These are phyloP conservation scores for Pseudotulostoma volvatum DNA, from an alignment of 495 filamentous ascomycete species.

Conservation along the genomic window DNA sequence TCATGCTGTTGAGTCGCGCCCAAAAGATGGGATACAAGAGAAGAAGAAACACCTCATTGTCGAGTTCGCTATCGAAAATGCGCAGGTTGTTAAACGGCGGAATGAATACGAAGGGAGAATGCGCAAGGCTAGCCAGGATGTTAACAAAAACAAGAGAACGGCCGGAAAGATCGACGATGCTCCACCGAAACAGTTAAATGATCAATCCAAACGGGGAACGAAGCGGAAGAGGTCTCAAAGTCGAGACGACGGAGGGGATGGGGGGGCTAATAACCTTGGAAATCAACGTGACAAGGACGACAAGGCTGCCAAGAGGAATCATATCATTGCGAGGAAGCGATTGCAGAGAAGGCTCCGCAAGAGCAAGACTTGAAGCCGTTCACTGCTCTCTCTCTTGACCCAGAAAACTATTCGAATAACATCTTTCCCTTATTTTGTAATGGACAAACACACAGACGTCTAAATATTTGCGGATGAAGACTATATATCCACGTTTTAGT, in stretches of 20 bases:
- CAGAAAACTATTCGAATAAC: too few relatives aligned
- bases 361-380: slow-evolving; percentile 23
- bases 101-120: slow-evolving; percentile 53
- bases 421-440: too few relatives aligned
- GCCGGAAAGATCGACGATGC: slow-evolving; percentile 2
- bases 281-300: slow-evolving; percentile 25
- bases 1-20: slow-evolving; percentile 36
- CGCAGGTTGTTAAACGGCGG: slow-evolving; percentile 70
- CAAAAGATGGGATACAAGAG: slow-evolving; percentile 32
- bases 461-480: too few relatives aligned
- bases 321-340: slow-evolving; percentile 54
- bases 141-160: slow-evolving; percentile 13
- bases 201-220: slow-evolving; percentile 12
- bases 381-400: too few relatives aligned
- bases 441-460: too few relatives aligned
- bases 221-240: slow-evolving; percentile 28
- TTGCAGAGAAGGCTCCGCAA: slow-evolving; percentile 37
- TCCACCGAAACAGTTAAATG: slow-evolving; percentile 3
- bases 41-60: slow-evolving; percentile 71
- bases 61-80: slow-evolving; percentile 98
- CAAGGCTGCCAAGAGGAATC: slow-evolving; percentile 42
- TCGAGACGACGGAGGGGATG: slow-evolving; percentile 7
- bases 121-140: slow-evolving; percentile 19
- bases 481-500: too few relatives aligned
- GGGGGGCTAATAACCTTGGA: slow-evolving; percentile 10